These are phyloP conservation scores for Suhomyces prunicola DNA, from an alignment of 805 yeast genomes.

Conservation along the genomic window DNA sequence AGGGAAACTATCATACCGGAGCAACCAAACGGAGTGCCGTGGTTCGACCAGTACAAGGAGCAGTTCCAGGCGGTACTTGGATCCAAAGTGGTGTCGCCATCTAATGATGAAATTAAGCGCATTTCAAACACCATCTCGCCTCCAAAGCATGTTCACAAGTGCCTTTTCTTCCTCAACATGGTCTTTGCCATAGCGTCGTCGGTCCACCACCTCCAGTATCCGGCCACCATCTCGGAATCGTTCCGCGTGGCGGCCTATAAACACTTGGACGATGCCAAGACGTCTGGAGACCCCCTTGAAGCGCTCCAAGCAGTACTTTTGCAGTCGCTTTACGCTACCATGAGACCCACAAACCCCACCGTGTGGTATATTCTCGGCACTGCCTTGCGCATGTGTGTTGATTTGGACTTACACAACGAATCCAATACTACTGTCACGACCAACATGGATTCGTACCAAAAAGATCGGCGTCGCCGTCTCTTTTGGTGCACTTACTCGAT, in stretches of 20 bases:
- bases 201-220: constrained; percentile 65
- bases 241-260: constrained; percentile 64
- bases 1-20: neutral
- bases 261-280: constrained; percentile 54
- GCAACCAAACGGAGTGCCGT: constrained; percentile 21
- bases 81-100: neutral
- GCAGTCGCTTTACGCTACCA: constrained; percentile 67
- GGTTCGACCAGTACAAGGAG: constrained; percentile 44
- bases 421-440: constrained; percentile 15
- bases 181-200: constrained; percentile 81
- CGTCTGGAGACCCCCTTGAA: constrained; percentile 61
- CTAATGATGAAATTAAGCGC: constrained; percentile 11
- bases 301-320: constrained; percentile 69
- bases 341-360: constrained; percentile 89
- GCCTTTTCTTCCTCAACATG: constrained; percentile 70
- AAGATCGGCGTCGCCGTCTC: constrained; percentile 56
- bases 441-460: constrained; percentile 48
- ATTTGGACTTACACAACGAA: constrained; percentile 80
- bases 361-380: constrained; percentile 90
- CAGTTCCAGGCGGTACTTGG: constrained; percentile 17
- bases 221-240: constrained; percentile 62
- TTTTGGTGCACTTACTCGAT: constrained; percentile 90
- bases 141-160: constrained; percentile 47
- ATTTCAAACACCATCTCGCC: constrained; percentile 38
- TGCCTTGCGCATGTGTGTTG: constrained; percentile 75